Percentiles rank a stretch among this genome's conserved stretches.
Conservation (phyloP, 176 grass and related monocot genomes). For the Chrysopogon serrulatus region DNA sequence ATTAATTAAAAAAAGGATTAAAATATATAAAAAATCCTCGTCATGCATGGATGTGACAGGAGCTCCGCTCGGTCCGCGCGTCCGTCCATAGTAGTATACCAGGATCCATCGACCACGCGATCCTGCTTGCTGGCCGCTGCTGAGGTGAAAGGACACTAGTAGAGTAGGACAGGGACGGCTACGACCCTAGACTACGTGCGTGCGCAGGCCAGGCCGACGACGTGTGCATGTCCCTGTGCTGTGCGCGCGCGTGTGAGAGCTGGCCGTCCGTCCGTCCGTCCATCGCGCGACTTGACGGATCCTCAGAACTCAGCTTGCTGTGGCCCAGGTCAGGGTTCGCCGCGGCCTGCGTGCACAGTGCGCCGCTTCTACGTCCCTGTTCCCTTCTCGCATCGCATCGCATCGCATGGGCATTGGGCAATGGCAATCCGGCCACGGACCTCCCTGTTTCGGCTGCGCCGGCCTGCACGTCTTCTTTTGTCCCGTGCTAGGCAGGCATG, state of each 20-base stretch:
- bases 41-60: constrained; percentile 25
- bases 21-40: no score
- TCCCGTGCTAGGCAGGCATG: constrained; percentile 11
- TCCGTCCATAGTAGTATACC: background rate
- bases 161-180: background rate
- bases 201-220: background rate
- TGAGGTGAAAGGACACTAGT: background rate
- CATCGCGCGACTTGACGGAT: background rate
- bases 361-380: background rate
- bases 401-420: no score
- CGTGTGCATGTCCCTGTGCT: background rate
- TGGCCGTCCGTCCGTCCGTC: background rate
- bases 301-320: background rate
- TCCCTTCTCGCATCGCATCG: no score
- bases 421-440: no score
- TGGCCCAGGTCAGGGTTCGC: background rate
- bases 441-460: background rate
- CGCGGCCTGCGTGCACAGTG: background rate
- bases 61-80: background rate
- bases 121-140: background rate
- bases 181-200: background rate
- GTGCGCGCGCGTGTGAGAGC: background rate
- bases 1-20: no score
- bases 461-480: background rate
- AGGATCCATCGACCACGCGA: background rate